Evolutionary conservation across 176 grass and related monocot species (phyloP), one percentile per base, ranked within the genome.

Genomic region (Alloteropsis semialata): DNA sequence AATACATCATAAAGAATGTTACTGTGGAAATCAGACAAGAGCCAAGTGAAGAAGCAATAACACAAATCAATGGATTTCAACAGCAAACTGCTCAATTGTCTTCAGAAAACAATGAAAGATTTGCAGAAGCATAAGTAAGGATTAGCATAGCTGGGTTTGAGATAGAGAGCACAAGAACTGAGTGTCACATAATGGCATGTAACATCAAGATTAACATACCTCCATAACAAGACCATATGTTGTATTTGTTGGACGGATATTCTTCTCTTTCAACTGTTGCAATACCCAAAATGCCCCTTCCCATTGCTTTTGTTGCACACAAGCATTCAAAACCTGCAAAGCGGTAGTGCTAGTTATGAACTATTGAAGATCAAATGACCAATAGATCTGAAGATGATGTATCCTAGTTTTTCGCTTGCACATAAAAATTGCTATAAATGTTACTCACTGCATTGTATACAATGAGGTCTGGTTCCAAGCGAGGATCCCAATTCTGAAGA

Each of bases 231-330:
- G 91, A 74, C 96, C 96, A 80, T 98, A 95, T 79, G 96, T 98
- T 56, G 92, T 95, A 86, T 91, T 98, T 91, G 92, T 93, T 63
- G 96, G 87, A 38, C 80, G 82, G 76, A 95, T 91, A 70, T 84
- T 78, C 21, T 93, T 88, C 58, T 93, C 81, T 86, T 95, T 95
- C 86, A 95, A 91, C 56, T 98, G 92, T 73, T 95, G 91, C 72
- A 98, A 77, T 61, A 98, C 96, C 96, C 96, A 98, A 78, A 98
- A 98, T 89, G 90, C 89, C 88, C 96, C 96, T 89, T 98, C 90
- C 96, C 96, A 98, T 84, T 98, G 92, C 76, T 98, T 93, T 84
- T 83, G 88, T 83, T 91, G 90, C 59, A 98, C 88, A 49, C 96
- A 98, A 85, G 92, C 88, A 95, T 98, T 98, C 74, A 98, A 81